Evolutionary conservation across 495 filamentous ascomycete genomes (phyloP).

Genomic region (Melanomma pulvis-pyrius): DNA sequence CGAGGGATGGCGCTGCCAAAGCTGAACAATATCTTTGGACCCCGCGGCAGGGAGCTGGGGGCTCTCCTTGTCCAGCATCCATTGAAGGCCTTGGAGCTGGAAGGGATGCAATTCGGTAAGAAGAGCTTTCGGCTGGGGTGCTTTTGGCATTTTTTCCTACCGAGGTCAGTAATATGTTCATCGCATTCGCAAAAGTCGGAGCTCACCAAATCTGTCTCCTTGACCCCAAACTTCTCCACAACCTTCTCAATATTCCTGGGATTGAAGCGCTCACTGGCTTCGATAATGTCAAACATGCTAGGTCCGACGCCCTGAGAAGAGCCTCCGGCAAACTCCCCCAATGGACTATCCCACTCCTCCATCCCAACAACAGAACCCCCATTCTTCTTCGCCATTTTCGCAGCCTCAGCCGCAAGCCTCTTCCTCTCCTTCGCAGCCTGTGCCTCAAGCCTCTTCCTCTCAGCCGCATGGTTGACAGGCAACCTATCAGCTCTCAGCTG

Average conservation of each 20-base stretch:
- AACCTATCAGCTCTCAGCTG: constrained; percentile 66
- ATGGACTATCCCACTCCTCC: constrained; percentile 32
- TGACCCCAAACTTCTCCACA: constrained; percentile 67
- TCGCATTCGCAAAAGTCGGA: background rate
- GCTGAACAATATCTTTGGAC: constrained; percentile 69
- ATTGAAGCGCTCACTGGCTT: constrained; percentile 68
- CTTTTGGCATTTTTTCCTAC: constrained; percentile 69
- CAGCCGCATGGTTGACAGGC: constrained; percentile 53
- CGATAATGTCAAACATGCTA: constrained; percentile 65
- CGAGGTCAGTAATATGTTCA: background rate
- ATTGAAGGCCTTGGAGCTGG: constrained; percentile 80
- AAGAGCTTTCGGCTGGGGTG: constrained; percentile 64
- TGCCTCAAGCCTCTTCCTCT: constrained; percentile 48
- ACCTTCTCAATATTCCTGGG: constrained; percentile 68
- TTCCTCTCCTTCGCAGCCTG: constrained; percentile 45
- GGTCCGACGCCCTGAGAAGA: constrained; percentile 31
- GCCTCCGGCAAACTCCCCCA: constrained; percentile 37
- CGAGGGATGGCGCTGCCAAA: constrained; percentile 67
- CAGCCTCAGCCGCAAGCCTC: constrained; percentile 32
- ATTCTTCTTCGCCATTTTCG: constrained; percentile 35
- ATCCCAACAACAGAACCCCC: constrained; percentile 11
- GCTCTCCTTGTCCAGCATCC: constrained; percentile 78
- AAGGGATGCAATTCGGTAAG: constrained; percentile 73
- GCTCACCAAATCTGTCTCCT: constrained; percentile 63
- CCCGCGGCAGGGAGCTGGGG: constrained; percentile 65